These are phyloP conservation scores for Cicer chorassanicum DNA, from an alignment of 306 rosid genomes.

Conservation along the genomic window DNA sequence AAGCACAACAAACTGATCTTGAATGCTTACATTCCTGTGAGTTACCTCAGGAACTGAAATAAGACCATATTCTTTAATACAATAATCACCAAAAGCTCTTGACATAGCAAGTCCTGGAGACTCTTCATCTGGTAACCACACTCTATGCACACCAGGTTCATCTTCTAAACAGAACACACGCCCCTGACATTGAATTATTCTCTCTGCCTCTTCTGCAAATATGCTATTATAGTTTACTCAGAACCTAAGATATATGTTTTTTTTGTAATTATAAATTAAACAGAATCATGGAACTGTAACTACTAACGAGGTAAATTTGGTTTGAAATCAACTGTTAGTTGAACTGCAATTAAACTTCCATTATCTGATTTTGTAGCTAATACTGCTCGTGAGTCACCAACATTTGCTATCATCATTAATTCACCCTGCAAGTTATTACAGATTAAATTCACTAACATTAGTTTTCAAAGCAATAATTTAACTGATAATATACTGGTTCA, in stretches of 20 bases:
- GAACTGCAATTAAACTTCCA: slow-evolving; percentile 70
- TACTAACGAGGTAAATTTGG: slow-evolving; percentile 90
- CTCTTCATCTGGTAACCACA: slow-evolving; percentile 78
- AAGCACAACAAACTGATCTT: slow-evolving; percentile 79
- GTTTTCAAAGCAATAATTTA: neutral
- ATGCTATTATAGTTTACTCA: slow-evolving; percentile 6
- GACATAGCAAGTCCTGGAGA: slow-evolving; percentile 93
- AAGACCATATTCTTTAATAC: slow-evolving; percentile 77
- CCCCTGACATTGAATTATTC: slow-evolving; percentile 80
- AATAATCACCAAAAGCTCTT: slow-evolving; percentile 91
- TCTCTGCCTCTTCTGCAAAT: slow-evolving; percentile 82
- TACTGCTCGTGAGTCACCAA: slow-evolving; percentile 96
- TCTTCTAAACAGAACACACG: slow-evolving; percentile 77
- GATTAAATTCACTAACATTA: neutral
- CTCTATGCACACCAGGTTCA: slow-evolving; percentile 83
- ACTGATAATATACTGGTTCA: neutral
- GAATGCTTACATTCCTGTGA: slow-evolving; percentile 58
- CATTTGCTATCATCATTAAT: slow-evolving; percentile 69
- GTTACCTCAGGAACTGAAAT: slow-evolving; percentile 91
- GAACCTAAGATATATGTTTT: neutral
- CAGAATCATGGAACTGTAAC: neutral
- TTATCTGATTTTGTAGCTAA: slow-evolving; percentile 74
- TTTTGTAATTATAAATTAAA: neutral
- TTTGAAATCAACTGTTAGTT: slow-evolving; percentile 92
- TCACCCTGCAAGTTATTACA: slow-evolving; percentile 72